These are phyloP conservation scores for Trichoderma endophyticum DNA, from an alignment of 2,329 filamentous ascomycete genomes.

Conservation along the genomic window DNA sequence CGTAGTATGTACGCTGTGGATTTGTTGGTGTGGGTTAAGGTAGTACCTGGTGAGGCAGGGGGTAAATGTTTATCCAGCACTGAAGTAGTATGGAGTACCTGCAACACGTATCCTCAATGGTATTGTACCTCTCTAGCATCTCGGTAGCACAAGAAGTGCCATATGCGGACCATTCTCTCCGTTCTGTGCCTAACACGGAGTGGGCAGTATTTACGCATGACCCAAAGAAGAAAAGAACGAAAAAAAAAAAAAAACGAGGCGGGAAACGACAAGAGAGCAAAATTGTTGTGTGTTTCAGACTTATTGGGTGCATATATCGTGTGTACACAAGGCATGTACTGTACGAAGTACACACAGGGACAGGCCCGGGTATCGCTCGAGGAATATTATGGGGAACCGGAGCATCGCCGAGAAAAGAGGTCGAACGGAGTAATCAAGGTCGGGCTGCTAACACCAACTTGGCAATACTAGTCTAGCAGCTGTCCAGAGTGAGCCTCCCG, in stretches of 20 bases:
- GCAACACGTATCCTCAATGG: not conserved
- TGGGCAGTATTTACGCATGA: not conserved
- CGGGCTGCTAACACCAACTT: not conserved
- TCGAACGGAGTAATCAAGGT: not conserved
- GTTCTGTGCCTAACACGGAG: not conserved
- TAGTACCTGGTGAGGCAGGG: not conserved
- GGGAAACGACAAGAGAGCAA: not conserved
- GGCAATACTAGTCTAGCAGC: not conserved
- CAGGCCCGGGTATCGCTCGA: not conserved
- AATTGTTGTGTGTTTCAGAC: not conserved
- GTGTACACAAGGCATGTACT: no score
- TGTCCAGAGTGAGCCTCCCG: not conserved
- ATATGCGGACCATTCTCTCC: not conserved
- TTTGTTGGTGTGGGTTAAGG: no score
- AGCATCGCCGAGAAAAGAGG: not conserved
- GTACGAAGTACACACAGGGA: no score
- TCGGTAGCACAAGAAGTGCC: no score
- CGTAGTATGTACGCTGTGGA: no score
- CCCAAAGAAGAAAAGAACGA: slow-evolving; percentile 1
- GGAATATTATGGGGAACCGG: not conserved
- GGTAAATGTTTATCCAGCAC: not conserved
- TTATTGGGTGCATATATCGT: not conserved
- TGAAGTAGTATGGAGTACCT: not conserved
- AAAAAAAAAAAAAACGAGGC: not conserved
- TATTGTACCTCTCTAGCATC: no score